Percentiles rank a stretch among this genome's conserved stretches.
phyloP scores from a whole-genome alignment of 2,329 filamentous ascomycete species.

The Fusarium circinatum region DNA sequence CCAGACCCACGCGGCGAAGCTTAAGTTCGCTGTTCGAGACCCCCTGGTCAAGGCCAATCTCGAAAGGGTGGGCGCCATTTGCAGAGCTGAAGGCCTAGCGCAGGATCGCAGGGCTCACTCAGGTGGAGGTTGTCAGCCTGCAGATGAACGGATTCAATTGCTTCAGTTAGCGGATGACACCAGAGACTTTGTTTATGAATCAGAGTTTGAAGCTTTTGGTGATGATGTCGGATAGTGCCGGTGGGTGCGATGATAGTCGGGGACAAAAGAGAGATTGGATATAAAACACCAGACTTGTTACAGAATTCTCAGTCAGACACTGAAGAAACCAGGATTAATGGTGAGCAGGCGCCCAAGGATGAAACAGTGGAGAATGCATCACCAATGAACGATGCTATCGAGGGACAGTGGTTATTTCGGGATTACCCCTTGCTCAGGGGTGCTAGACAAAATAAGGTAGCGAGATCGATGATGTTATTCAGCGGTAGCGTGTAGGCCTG shows the following conservation, averaged over 20 bases:
- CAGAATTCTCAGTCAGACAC: conserved; percentile 15
- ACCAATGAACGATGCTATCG: conserved; percentile 21
- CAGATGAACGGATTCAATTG: conserved; percentile 1
- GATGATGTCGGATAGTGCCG: not conserved
- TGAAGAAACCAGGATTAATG: conserved; percentile 16
- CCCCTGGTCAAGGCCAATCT: conserved; percentile 32
- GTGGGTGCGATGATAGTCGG: not conserved
- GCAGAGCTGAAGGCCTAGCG: conserved; percentile 27
- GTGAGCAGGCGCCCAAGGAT: conserved; percentile 19
- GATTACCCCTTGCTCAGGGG: conserved; percentile 24
- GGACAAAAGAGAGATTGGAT: conserved; percentile 1
- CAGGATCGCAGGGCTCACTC: conserved; percentile 17
- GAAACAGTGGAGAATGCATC: conserved; percentile 34
- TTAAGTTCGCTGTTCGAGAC: conserved; percentile 42
- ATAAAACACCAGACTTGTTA: conserved; percentile 32
- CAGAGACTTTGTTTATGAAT: not conserved
- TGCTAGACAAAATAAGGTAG: not conserved
- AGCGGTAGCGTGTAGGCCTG: not conserved
- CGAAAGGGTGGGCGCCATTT: conserved; percentile 19
- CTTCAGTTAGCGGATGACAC: not conserved
- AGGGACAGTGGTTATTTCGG: conserved; percentile 27
- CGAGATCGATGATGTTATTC: not conserved
- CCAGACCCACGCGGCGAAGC: conserved; percentile 41
- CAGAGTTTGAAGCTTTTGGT: conserved; percentile 1
- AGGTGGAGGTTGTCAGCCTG: conserved; percentile 13